Evolutionary conservation across 1,139 yeast species (phyloP), one percentile per base, ranked within the genome.

Genomic region (Meyerozyma guilliermondii): DNA sequence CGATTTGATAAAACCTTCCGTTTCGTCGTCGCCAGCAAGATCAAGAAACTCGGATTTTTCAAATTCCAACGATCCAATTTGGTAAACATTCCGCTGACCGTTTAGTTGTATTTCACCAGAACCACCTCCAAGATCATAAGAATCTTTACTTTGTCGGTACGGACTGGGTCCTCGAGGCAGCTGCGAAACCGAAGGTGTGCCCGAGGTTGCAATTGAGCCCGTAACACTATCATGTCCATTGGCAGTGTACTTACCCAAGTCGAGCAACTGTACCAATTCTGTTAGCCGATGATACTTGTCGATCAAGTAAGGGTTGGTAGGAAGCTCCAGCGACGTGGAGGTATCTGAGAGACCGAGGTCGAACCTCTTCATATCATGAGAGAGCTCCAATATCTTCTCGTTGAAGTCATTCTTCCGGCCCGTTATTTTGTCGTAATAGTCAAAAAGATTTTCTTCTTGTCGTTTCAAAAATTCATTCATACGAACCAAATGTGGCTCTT

Each of bases 401-500:
- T 76, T 75, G 56, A 82, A 83, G 55, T 85, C 91, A 50, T 81
- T 66, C 51, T 80, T 82, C 44, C 85, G 69, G 5, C 81, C 83
- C 0, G 95, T 86, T 31, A 89, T 76, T 48, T 78, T 79, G 53
- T 83, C 88, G 53, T 84, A 78, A 61, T 87, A 91, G 31, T 78
- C 81, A 26, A 69, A 56, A 11, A 91, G 66, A 50, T 87, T 88
- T 0, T 56, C 62, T 44, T 74, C 74, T 54, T 85, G 83, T 16
- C 65, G 66, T 2, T 71, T 69, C 38, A 91, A 71, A 52, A 91
- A 89, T 4, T 56, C 59, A 59, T 91, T 91, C 80, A 91, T 74
- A 28, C 68, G 71, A 24, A 78, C 71, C 65, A 92, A 70, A 69
- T 84, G 88, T 0, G 94, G 88, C 56, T 91, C 98, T 56, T 89